Evolutionary conservation across 2,329 filamentous ascomycete genomes (phyloP).

Genomic region (Coniochaeta prunicola): DNA sequence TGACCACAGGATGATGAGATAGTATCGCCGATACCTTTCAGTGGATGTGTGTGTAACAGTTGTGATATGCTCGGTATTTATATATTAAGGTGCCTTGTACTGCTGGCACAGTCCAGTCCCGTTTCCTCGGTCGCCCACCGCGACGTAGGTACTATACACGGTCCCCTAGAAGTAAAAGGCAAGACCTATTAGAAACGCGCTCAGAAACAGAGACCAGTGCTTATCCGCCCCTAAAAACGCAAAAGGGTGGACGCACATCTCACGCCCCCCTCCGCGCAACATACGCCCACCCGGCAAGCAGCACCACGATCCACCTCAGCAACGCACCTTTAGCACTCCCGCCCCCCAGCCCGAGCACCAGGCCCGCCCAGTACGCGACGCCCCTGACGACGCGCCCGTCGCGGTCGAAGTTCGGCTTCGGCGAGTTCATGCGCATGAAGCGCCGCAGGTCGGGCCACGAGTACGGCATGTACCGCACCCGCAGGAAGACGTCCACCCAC

Average conservation of each 20-base stretch:
- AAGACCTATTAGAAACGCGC: not conserved
- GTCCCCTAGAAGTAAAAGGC: not conserved
- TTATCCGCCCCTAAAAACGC: too few species aligned
- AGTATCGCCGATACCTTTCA: too few species aligned
- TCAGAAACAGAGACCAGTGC: not conserved
- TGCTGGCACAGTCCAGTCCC: not conserved
- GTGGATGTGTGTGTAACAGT: too few species aligned
- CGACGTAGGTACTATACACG: not conserved
- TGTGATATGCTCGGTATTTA: not conserved
- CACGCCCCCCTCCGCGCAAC: conserved; percentile 8
- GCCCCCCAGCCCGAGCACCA: conserved; percentile 45
- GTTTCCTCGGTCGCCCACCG: not conserved
- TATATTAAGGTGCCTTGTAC: not conserved
- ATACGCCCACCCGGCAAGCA: conserved; percentile 26
- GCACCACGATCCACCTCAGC: conserved; percentile 41
- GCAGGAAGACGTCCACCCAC: conserved; percentile 62
- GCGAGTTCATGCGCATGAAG: conserved; percentile 31
- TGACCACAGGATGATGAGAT: too few species aligned
- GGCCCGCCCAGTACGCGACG: conserved; percentile 44
- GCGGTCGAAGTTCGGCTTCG: conserved; percentile 56
- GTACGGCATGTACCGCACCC: conserved; percentile 63
- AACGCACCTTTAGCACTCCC: conserved; percentile 41
- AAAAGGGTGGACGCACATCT: not conserved
- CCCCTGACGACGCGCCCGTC: conserved; percentile 45
- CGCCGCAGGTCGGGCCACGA: conserved; percentile 34